These are phyloP conservation scores for Flaveria linearis DNA, from an alignment of 129 eudicot species.

Conservation along the genomic window DNA sequence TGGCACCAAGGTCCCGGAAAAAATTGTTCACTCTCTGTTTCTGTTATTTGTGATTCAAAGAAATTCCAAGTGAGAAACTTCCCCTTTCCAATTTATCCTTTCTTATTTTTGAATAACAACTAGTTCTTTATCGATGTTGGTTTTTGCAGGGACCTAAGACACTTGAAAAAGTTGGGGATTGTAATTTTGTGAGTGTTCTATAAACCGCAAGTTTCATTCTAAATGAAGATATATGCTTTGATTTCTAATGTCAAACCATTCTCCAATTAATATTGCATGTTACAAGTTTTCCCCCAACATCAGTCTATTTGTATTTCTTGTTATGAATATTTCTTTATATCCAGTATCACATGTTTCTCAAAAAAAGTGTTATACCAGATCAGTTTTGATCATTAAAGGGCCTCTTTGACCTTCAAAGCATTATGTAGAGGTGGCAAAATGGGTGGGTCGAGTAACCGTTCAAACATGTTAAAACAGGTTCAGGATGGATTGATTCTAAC, in stretches of 20 bases:
- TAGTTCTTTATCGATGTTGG: constrained; percentile 5
- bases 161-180: constrained; percentile 20
- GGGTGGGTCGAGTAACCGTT: not conserved
- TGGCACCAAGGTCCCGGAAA: constrained; percentile 40
- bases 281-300: not conserved
- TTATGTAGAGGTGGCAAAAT: not conserved
- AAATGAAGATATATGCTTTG: not conserved
- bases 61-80: constrained; percentile 60
- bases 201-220: constrained; percentile 26
- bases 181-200: constrained; percentile 48
- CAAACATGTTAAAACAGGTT: not conserved
- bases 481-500: not conserved
- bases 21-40: constrained; percentile 81
- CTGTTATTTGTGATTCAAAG: constrained; percentile 70
- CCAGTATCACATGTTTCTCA: not conserved
- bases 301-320: not conserved
- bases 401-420: constrained; percentile 3
- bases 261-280: not conserved
- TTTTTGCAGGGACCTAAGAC: constrained; percentile 58
- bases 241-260: not conserved
- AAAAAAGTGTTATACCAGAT: not conserved
- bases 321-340: not conserved
- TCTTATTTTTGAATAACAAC: constrained; percentile 1
- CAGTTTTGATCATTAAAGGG: not conserved
- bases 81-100: not conserved